Percentiles rank a stretch among this genome's conserved stretches.
Conservation (phyloP, 148 eudicot genomes). For the Persicaria maculosa region DNA sequence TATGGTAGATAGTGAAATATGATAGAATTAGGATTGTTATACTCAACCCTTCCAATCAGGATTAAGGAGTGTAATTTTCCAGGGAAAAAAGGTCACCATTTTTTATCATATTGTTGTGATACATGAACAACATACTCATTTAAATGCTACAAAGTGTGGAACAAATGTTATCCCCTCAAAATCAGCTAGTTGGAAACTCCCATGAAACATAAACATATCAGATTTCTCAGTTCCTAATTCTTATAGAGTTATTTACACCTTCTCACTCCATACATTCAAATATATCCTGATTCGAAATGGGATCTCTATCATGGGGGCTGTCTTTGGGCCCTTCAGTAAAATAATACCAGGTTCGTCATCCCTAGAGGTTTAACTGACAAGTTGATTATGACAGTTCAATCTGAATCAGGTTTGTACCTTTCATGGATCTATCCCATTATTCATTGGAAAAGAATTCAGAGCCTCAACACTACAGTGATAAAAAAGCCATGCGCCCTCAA, state of each 20-base stretch:
- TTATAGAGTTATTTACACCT: not conserved
- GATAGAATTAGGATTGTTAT: not conserved
- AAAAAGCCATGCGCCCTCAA: too few relatives aligned
- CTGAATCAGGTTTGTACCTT: not conserved
- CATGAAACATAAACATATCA: not conserved
- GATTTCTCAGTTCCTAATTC: not conserved
- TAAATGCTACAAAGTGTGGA: not conserved
- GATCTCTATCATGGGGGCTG: not conserved
- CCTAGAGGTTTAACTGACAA: not conserved
- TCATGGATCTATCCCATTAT: too few relatives aligned
- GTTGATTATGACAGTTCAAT: not conserved
- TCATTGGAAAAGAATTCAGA: too few relatives aligned
- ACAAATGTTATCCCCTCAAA: not conserved
- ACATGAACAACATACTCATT: not conserved
- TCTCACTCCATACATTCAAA: not conserved
- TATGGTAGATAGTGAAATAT: not conserved
- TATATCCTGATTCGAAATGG: not conserved
- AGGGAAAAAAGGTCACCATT: not conserved
- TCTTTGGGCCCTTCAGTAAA: not conserved
- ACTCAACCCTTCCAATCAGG: not conserved
- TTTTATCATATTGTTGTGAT: not conserved
- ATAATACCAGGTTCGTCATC: not conserved
- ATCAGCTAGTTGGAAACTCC: not conserved
- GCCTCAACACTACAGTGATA: too few relatives aligned
- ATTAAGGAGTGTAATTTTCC: not conserved